These are phyloP conservation scores for Phytophthora agathidicida DNA, from an alignment of 352 stramenopile species.

Conservation along the genomic window DNA sequence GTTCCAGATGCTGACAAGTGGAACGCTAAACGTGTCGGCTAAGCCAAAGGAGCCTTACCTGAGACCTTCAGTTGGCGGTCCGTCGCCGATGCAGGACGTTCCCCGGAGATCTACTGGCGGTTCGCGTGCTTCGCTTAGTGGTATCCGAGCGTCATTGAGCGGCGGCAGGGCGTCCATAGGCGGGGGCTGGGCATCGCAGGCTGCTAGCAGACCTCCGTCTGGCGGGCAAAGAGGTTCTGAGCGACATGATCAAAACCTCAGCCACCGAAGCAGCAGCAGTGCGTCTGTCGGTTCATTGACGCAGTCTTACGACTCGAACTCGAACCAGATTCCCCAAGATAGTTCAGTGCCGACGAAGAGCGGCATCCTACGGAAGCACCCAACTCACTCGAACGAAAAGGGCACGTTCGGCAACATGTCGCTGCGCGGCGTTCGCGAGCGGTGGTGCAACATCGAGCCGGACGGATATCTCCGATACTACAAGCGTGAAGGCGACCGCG, in stretches of 20 bases:
- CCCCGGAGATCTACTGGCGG: constrained; percentile 30
- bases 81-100: constrained; percentile 26
- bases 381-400: constrained; percentile 81
- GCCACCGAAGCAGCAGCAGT: constrained; percentile 56
- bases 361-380: constrained; percentile 75
- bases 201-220: constrained; percentile 6
- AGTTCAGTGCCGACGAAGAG: constrained; percentile 47
- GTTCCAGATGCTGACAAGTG: constrained; percentile 47
- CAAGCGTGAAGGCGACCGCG: constrained; percentile 81
- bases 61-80: constrained; percentile 40
- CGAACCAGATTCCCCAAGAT: constrained; percentile 38
- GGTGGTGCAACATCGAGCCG: constrained; percentile 76
- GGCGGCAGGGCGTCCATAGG: constrained; percentile 26
- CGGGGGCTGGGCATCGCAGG: constrained; percentile 12
- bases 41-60: constrained; percentile 33
- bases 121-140: constrained; percentile 42
- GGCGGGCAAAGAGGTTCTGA: constrained; percentile 34
- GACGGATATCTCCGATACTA: constrained; percentile 76
- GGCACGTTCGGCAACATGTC: constrained; percentile 83
- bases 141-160: constrained; percentile 26
- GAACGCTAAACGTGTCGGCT: constrained; percentile 30
- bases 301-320: constrained; percentile 63
- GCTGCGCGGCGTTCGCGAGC: constrained; percentile 70
- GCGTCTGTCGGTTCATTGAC: constrained; percentile 59
- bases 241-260: constrained; percentile 33